Conservation (phyloP, 2,329 filamentous ascomycete species). For the Sodiomyces alkalinus region DNA sequence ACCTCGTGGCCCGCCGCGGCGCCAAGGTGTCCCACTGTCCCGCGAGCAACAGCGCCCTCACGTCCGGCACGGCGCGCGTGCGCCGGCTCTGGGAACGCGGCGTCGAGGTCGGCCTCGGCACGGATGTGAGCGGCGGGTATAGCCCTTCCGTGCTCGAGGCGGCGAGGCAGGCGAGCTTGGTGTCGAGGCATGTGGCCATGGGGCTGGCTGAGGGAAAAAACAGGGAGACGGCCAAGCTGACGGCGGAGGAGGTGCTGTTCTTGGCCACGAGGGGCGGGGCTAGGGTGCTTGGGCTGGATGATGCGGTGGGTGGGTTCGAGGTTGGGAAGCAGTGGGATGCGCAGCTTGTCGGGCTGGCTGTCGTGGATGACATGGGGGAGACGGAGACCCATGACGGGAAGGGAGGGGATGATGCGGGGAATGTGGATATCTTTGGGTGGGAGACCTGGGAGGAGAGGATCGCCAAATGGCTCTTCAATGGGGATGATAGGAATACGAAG, state of each 20-base stretch:
- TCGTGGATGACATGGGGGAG: constrained; percentile 26
- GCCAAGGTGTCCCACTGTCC: constrained; percentile 75
- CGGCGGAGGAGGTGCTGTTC: constrained; percentile 75
- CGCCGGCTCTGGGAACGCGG: constrained; percentile 59
- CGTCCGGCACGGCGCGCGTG: constrained; percentile 64
- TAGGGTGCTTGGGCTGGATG: constrained; percentile 57
- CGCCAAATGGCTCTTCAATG: constrained; percentile 89
- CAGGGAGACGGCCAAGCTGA: constrained; percentile 46
- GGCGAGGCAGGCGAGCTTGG: constrained; percentile 66
- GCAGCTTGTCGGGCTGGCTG: constrained; percentile 57
- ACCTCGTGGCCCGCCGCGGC: constrained; percentile 42
- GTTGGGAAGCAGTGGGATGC: constrained; percentile 84
- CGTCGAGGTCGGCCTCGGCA: constrained; percentile 72
- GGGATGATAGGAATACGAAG: constrained; percentile 81
- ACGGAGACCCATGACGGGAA: constrained; percentile 9
- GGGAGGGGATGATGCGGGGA: constrained; percentile 29
- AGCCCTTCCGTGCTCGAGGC: constrained; percentile 68
- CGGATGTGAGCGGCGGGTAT: constrained; percentile 83
- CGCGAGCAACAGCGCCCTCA: constrained; percentile 69
- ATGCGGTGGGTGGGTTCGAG: constrained; percentile 65
- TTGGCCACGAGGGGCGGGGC: constrained; percentile 84
- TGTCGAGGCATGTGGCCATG: constrained; percentile 58
- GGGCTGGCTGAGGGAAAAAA: constrained; percentile 16
- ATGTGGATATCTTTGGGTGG: constrained; percentile 82
- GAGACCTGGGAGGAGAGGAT: constrained; percentile 77